Evolutionary conservation across 2,329 filamentous ascomycete species (phyloP).

Genomic region (Alternaria solani): DNA sequence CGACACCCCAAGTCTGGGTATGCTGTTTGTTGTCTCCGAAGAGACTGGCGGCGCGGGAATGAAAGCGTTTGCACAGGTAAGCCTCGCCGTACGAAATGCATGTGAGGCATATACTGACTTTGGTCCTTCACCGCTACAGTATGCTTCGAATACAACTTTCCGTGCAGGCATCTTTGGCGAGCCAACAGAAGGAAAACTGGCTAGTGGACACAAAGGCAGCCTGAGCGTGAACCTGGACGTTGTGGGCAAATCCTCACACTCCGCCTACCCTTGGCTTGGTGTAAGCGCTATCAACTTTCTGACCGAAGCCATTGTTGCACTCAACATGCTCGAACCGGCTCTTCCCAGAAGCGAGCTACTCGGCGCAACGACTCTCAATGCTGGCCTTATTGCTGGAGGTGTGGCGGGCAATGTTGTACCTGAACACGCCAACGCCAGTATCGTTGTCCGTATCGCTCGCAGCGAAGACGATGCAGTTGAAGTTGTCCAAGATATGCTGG

Average conservation of each 20-base stretch:
- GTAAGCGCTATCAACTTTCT: constrained; percentile 83
- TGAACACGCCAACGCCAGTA: constrained; percentile 70
- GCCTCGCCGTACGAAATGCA: background rate
- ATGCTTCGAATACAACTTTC: constrained; percentile 54
- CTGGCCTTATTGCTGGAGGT: constrained; percentile 80
- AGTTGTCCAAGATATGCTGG: constrained; percentile 26
- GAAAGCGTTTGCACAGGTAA: constrained; percentile 53
- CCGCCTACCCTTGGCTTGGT: constrained; percentile 88
- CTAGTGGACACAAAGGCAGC: constrained; percentile 88
- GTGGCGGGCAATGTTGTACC: constrained; percentile 88
- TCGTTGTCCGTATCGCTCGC: constrained; percentile 61
- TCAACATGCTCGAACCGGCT: constrained; percentile 56
- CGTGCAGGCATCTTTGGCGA: constrained; percentile 87
- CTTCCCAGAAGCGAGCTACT: constrained; percentile 54
- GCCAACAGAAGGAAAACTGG: constrained; percentile 86
- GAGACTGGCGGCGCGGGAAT: constrained; percentile 84
- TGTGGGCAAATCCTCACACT: constrained; percentile 79
- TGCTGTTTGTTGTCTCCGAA: constrained; percentile 78
- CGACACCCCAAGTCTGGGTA: constrained; percentile 44
- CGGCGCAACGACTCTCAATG: constrained; percentile 76
- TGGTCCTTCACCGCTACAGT: constrained; percentile 12
- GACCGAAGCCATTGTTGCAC: constrained; percentile 71
- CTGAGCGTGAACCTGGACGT: constrained; percentile 71
- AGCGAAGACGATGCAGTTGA: constrained; percentile 29
- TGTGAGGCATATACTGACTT: background rate